phyloP scores from a whole-genome alignment of 2,329 filamentous ascomycete species.

The Podosphaera fusca region DNA sequence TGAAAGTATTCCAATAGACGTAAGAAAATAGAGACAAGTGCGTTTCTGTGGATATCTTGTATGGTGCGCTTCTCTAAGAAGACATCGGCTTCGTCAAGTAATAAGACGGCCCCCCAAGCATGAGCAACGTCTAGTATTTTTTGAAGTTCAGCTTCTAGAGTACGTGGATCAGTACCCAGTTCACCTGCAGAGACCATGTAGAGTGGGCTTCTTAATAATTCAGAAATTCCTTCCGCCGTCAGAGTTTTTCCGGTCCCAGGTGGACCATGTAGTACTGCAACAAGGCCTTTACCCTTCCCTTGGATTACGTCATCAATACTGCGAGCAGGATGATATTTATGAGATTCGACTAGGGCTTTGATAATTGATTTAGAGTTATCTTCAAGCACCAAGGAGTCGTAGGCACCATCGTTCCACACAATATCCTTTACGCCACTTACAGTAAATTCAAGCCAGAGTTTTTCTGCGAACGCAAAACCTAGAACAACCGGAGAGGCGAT shows the following conservation, averaged over 20 bases:
- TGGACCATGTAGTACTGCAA: conserved; percentile 60
- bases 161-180: conserved; percentile 52
- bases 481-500: conserved; percentile 67
- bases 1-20: conserved; percentile 79
- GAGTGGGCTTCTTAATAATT: conserved; percentile 57
- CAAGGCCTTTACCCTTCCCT: conserved; percentile 70
- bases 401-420: conserved; percentile 63
- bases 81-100: conserved; percentile 69
- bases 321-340: conserved; percentile 59
- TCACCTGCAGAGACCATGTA: conserved; percentile 71
- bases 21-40: conserved; percentile 69
- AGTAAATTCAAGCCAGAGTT: conserved; percentile 73
- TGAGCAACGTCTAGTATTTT: conserved; percentile 73
- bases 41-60: conserved; percentile 66
- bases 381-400: conserved; percentile 55
- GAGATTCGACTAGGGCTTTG: conserved; percentile 60
- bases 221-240: conserved; percentile 68
- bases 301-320: conserved; percentile 66
- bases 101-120: conserved; percentile 62
- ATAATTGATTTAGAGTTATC: conserved; percentile 40
- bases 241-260: conserved; percentile 78
- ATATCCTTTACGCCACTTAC: conserved; percentile 63
- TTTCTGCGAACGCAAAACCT: conserved; percentile 72
- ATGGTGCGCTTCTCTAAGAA: conserved; percentile 67
- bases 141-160: conserved; percentile 53